Conservation (phyloP, 2,329 filamentous ascomycete genomes). For the Cytospora piceicola region DNA sequence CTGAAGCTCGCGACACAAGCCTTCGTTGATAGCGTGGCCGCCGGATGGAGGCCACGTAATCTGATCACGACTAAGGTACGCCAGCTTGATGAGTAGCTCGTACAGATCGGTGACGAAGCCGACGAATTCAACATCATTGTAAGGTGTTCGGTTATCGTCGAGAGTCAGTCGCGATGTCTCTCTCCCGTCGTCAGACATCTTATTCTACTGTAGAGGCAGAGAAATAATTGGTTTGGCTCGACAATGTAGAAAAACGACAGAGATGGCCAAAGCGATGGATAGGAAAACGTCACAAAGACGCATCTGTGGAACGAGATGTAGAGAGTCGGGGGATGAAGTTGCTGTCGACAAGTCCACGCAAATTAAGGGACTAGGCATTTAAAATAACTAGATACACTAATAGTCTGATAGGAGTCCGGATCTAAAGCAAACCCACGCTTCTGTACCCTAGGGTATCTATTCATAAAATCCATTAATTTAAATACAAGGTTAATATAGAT, state of each 20-base stretch:
- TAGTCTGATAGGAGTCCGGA: too few relatives aligned
- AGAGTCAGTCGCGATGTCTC: not conserved
- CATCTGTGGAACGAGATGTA: not conserved
- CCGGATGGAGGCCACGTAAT: not conserved
- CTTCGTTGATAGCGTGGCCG: not conserved
- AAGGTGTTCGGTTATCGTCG: not conserved
- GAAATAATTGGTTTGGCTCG: not conserved
- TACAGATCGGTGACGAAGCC: not conserved
- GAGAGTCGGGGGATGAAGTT: not conserved
- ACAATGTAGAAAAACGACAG: not conserved
- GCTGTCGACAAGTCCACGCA: not conserved
- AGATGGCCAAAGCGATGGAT: not conserved
- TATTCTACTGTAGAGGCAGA: not conserved
- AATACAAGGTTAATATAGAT: too few relatives aligned
- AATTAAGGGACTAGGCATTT: not conserved
- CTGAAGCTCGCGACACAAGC: constrained; percentile 1
- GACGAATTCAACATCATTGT: not conserved
- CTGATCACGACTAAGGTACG: not conserved
- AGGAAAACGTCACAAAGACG: not conserved
- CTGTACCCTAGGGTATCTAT: too few relatives aligned
- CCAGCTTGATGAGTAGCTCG: constrained; percentile 2
- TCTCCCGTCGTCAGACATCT: not conserved
- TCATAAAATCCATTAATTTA: too few relatives aligned
- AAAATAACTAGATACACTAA: not conserved
- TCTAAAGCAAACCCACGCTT: too few relatives aligned